phyloP scores from a whole-genome alignment of 495 filamentous ascomycete species.

The Neurospora tetrasperma region DNA sequence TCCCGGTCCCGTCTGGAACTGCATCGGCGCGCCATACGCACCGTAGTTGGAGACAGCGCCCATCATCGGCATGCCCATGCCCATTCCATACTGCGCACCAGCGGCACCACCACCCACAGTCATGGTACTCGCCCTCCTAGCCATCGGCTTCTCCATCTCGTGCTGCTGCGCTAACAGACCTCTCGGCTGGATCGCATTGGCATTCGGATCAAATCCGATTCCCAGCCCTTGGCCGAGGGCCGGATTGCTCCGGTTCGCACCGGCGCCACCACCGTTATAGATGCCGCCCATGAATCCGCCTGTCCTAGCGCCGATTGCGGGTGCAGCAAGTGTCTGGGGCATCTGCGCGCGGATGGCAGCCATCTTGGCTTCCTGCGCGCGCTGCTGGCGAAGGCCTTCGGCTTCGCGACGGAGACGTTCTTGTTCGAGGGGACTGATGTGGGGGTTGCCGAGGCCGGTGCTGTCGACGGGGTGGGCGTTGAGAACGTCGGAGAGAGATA shows the following conservation, averaged over 20 bases:
- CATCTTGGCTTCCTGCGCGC: constrained; percentile 30
- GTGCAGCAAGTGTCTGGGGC: constrained; percentile 23
- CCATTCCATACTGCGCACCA: background rate
- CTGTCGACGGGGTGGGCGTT: constrained; percentile 37
- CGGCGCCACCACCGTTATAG: background rate
- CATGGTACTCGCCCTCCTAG: background rate
- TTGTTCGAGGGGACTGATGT: constrained; percentile 23
- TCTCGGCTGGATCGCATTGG: background rate
- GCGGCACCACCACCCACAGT: background rate
- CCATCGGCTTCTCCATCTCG: background rate
- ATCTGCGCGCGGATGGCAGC: constrained; percentile 32
- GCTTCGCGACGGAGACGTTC: constrained; percentile 27
- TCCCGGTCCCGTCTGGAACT: background rate
- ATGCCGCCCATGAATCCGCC: constrained; percentile 41
- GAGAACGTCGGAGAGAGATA: constrained; percentile 61
- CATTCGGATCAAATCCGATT: background rate
- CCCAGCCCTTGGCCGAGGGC: background rate
- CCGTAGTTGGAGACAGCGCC: constrained; percentile 1
- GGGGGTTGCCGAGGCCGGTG: constrained; percentile 18
- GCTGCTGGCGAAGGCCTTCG: constrained; percentile 21
- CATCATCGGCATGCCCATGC: background rate
- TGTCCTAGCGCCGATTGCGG: constrained; percentile 13
- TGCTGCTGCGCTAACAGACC: background rate
- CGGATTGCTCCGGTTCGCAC: background rate
- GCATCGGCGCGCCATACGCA: constrained; percentile 22